Base-by-base conservation (phyloP, 306 rosid species). In the Sophora flavescens region DNA sequence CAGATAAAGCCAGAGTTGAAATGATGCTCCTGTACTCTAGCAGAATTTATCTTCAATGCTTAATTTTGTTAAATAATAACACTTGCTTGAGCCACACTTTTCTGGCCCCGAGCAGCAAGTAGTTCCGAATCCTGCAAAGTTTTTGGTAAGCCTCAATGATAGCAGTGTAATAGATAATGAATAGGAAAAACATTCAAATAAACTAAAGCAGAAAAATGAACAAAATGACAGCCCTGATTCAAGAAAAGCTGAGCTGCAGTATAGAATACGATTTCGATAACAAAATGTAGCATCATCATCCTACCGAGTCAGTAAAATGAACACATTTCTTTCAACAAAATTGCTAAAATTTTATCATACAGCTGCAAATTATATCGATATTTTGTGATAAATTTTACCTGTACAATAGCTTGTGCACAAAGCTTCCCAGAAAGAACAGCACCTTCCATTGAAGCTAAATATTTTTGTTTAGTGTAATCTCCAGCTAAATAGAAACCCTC, bases 361-460 rank as follows among this genome's bases (percentile, higher is more conserved):
- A 36, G 14, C 38, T 33, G 76, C 10, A 4, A 68, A 47, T 47
- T 78, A 64, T 9, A 51, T 2, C 54, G 78, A 68, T 60, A 17
- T 10, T 67, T 14, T n/a, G 54, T 17, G 17, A 44, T 38, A 63
- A 72, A 64, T 78, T 68, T 83, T 89, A 94, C 98, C 98, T 90
- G 90, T 80, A 92, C 90, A 88, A 90, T 92, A 12, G 97, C 95
- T 81, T 92, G 96, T 32, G 98, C 96, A 86, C 97, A 95, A 75
- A 95, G 80, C 94, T 95, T 95, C 68, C 98, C 98, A 1, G 97
- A 95, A 59, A 95, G 91, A 85, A 95, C 96, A 17, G 97, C 98
- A 6, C 98, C 98, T 92, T 95, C 98, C 98, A 92, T 95, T 59
- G 98, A 95, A 61, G 98, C 98, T 86, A 95, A 80, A 84, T 95